A percentile compares a stretch with the other conserved stretches of the same genome.
Evolutionary conservation across 2,329 filamentous ascomycete genomes (phyloP).

Genomic region (Ascomycota sp.): DNA sequence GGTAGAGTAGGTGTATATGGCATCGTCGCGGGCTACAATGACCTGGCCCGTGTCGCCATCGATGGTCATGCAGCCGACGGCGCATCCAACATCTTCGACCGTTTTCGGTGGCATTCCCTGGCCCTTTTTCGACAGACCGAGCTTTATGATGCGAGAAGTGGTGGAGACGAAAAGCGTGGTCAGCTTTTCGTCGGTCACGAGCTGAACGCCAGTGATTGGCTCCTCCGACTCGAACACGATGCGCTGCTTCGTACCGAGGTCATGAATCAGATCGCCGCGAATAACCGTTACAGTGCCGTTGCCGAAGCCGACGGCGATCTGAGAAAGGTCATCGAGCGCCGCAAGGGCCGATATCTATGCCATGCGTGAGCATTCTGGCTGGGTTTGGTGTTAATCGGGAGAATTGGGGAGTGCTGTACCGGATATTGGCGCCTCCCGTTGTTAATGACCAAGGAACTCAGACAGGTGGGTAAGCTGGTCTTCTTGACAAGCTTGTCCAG

Average conservation of each 20-base stretch:
- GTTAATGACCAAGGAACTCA: conserved; percentile 66
- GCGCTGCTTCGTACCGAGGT: conserved; percentile 78
- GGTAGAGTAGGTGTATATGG: conserved; percentile 76
- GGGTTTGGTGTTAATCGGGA: no score
- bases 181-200: conserved; percentile 33
- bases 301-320: conserved; percentile 84
- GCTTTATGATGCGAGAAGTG: conserved; percentile 63
- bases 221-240: conserved; percentile 94
- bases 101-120: conserved; percentile 76
- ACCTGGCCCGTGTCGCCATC: conserved; percentile 63
- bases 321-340: conserved; percentile 66
- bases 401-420: conserved; percentile 20
- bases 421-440: conserved; percentile 86
- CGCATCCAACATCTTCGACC: conserved; percentile 75
- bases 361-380: conserved; percentile 1
- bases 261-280: conserved; percentile 81
- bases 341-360: conserved; percentile 63
- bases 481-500: conserved; percentile 87
- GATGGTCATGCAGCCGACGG: conserved; percentile 81
- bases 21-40: conserved; percentile 82
- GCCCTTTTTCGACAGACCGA: conserved; percentile 69
- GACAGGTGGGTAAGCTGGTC: conserved; percentile 67
- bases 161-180: conserved; percentile 84
- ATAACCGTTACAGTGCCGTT: conserved; percentile 89
- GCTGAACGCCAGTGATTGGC: conserved; percentile 77